Percentiles rank a stretch among this genome's conserved stretches.
Conservation (phyloP, 2,329 filamentous ascomycete species). For the Aspergillus niger region DNA sequence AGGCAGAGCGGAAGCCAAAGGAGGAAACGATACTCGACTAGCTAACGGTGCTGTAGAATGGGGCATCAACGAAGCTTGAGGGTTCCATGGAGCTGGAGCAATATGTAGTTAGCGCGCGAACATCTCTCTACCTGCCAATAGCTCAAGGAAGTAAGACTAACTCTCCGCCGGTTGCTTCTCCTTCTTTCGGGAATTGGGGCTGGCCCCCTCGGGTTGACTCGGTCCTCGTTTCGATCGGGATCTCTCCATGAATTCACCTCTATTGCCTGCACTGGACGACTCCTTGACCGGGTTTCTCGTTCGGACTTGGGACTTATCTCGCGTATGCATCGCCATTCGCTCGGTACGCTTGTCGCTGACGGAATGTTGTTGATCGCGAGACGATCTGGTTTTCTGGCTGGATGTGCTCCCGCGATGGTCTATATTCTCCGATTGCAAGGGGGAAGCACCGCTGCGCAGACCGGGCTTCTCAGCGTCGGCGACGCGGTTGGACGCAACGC, state of each 20-base stretch:
- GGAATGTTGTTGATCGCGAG: slow-evolving; percentile 36
- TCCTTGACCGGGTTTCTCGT: slow-evolving; percentile 60
- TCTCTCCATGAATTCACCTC: slow-evolving; percentile 37
- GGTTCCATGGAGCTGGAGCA: slow-evolving; percentile 66
- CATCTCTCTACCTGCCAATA: background rate
- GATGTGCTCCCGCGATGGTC: slow-evolving; percentile 36
- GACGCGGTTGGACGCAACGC: slow-evolving; percentile 45
- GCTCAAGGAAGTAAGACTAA: slow-evolving; percentile 23
- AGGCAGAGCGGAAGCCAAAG: slow-evolving; percentile 67
- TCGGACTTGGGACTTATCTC: slow-evolving; percentile 63
- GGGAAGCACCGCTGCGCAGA: slow-evolving; percentile 33
- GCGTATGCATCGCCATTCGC: slow-evolving; percentile 57
- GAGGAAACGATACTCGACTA: slow-evolving; percentile 63
- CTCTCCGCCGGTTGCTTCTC: slow-evolving; percentile 38
- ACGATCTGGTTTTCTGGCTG: slow-evolving; percentile 34
- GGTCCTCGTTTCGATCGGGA: slow-evolving; percentile 31
- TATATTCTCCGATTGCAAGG: slow-evolving; percentile 34
- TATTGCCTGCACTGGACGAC: slow-evolving; percentile 32
- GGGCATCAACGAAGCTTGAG: slow-evolving; percentile 73
- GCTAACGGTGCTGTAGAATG: slow-evolving; percentile 73
- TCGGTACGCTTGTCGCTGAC: slow-evolving; percentile 45
- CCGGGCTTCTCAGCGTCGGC: slow-evolving; percentile 33
- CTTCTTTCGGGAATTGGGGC: slow-evolving; percentile 29
- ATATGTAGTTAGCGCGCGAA: slow-evolving; percentile 20
- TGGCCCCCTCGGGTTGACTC: slow-evolving; percentile 26